Evolutionary conservation across 768 basidiomycete species (phyloP).

Genomic region (Boletellus emodensis): DNA sequence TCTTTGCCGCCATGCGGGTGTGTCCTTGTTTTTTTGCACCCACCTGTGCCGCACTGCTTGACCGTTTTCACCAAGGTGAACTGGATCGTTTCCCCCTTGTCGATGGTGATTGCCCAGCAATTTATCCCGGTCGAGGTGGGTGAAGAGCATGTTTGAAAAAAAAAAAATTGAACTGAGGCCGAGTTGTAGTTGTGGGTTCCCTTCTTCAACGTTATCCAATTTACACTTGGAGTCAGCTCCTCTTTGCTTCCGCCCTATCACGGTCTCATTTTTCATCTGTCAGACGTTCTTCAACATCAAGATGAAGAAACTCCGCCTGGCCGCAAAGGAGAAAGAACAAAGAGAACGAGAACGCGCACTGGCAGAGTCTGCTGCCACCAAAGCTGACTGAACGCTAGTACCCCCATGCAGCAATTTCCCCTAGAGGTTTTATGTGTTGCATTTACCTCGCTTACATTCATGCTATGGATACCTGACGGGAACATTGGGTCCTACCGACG

Average conservation of each 20-base stretch:
- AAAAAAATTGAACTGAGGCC: neutral
- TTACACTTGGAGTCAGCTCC: slow-evolving; percentile 63
- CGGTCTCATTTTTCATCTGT: neutral
- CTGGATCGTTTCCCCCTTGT: slow-evolving; percentile 75
- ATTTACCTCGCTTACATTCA: slow-evolving; percentile 12
- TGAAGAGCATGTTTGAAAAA: neutral
- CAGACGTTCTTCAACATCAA: slow-evolving; percentile 75
- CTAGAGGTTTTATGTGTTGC: neutral
- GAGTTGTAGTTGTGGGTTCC: slow-evolving; percentile 73
- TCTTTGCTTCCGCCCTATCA: slow-evolving; percentile 1
- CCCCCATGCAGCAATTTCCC: slow-evolving; percentile 1
- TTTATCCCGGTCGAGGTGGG: slow-evolving; percentile 74
- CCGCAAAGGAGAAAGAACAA: slow-evolving; percentile 43
- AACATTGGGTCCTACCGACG: slow-evolving; percentile 4
- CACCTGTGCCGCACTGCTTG: neutral
- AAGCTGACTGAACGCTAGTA: slow-evolving; percentile 14
- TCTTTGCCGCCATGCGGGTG: slow-evolving; percentile 71
- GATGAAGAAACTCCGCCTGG: slow-evolving; percentile 58
- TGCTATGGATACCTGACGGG: slow-evolving; percentile 6
- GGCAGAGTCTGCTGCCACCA: slow-evolving; percentile 14
- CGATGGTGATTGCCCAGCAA: slow-evolving; percentile 72
- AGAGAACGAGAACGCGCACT: slow-evolving; percentile 30
- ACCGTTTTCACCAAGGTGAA: slow-evolving; percentile 50
- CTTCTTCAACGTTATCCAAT: slow-evolving; percentile 79
- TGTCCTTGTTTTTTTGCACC: slow-evolving; percentile 13